Evolutionary conservation across 2,329 filamentous ascomycete species (phyloP), one percentile per base, ranked within the genome.

Genomic region (Diaporthe sp.): DNA sequence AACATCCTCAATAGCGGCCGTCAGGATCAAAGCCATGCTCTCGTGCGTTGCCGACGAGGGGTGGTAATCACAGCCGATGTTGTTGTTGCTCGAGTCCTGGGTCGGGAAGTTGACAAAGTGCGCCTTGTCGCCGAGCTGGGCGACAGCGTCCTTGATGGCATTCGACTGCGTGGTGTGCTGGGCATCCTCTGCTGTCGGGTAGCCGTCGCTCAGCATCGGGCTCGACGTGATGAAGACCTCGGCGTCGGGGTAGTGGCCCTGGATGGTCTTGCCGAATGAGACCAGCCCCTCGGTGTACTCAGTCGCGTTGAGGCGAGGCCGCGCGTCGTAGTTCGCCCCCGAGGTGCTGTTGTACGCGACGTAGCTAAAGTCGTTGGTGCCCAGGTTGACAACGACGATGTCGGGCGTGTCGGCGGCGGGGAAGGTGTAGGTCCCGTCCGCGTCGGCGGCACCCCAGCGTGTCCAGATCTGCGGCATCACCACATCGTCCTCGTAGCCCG

Each of bases 331-430:
- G 53, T 25, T 44, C 13, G 15, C 12, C 6, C 69, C 69, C 39
- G 61, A 5, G 35, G 15, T 59, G 35, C 50, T 58, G 69, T 71
- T 50, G 19, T 6, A 13, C 37, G 75, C 77, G 15, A 81, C 77
- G 76, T 85, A 85, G 55, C 80, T 79, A 74, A 85, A 86, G 77
- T 86, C 84, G 73, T 86, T 86, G 56, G 84, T 86, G 42, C 84
- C 84, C 0, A 86, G 81, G 73, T 85, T 85, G 75, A 86, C 83
- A 25, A 86, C 84, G 0, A 86, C 82, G 19, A 81, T 82, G 55
- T 85, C 80, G 17, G 81, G 69, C 19, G 55, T 39, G 32, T 71
- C 76, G 70, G 80, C 37, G n/a, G 74, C 72, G 55, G 83, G 81
- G 73, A 85, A 86, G 2, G 81, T 78, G 77, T 85, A 86, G 69